Evolutionary conservation across 306 rosid species (phyloP).

Genomic region (Urtica urens): DNA sequence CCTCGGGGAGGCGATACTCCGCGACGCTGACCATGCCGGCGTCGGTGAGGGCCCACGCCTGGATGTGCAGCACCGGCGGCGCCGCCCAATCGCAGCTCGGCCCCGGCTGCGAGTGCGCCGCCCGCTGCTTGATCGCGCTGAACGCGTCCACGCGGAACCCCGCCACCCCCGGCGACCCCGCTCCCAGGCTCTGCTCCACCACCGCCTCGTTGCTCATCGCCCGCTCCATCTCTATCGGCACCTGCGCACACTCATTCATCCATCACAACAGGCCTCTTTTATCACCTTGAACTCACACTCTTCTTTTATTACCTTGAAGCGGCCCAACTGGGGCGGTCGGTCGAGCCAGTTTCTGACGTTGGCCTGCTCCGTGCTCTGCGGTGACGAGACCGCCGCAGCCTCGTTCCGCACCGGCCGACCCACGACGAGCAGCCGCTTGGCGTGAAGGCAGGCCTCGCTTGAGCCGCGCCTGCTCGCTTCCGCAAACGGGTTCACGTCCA

Average conservation of each 20-base stretch:
- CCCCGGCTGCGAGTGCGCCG: constrained; percentile 70
- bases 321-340: constrained; percentile 59
- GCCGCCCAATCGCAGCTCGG: constrained; percentile 25
- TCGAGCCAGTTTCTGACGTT: constrained; percentile 55
- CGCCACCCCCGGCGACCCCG: constrained; percentile 61
- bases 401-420: constrained; percentile 62
- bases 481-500: constrained; percentile 87
- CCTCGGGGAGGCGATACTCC: constrained; percentile 88
- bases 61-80: constrained; percentile 73
- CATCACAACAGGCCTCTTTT: constrained; percentile 1
- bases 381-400: constrained; percentile 34
- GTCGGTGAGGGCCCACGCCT: constrained; percentile 55
- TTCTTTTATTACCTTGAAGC: constrained; percentile 96
- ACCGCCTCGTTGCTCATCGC: constrained; percentile 56
- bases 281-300: too few species aligned
- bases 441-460: constrained; percentile 77
- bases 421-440: constrained; percentile 75
- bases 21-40: constrained; percentile 49
- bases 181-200: constrained; percentile 64
- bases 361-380: constrained; percentile 54
- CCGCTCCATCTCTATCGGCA: constrained; percentile 88
- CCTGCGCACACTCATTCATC: constrained; percentile 32
- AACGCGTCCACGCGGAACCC: constrained; percentile 93
- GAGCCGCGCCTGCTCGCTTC: constrained; percentile 62
- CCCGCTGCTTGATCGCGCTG: constrained; percentile 78